Evolutionary conservation across 2,329 filamentous ascomycete species (phyloP).

Genomic region (Aciculosporium take): DNA sequence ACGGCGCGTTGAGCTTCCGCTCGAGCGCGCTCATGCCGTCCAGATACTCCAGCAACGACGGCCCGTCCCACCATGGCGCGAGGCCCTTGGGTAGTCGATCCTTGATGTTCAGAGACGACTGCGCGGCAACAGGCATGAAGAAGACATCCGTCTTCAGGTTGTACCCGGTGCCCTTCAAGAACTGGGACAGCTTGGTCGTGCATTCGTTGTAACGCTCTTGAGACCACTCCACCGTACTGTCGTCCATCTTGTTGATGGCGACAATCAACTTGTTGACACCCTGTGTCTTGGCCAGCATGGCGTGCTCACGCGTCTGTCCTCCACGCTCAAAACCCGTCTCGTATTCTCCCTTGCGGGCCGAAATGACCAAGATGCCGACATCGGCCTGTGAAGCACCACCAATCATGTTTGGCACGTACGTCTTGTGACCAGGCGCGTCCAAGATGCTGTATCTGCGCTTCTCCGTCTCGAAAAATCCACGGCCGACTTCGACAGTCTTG

Average conservation of each 20-base stretch:
- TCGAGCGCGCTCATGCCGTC: conserved; percentile 85
- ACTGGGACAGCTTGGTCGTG: conserved; percentile 70
- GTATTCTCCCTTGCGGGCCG: conserved; percentile 93
- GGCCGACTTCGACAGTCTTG: conserved; percentile 94
- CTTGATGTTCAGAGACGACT: conserved; percentile 77
- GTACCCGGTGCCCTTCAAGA: conserved; percentile 86
- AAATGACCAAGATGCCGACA: conserved; percentile 90
- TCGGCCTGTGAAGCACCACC: conserved; percentile 87
- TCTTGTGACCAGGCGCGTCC: conserved; percentile 95
- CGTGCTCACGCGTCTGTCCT: conserved; percentile 93
- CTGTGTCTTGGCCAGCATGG: conserved; percentile 93
- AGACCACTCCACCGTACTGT: conserved; percentile 90
- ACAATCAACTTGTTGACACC: conserved; percentile 95
- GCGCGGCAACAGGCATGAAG: conserved; percentile 93
- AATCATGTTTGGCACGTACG: conserved; percentile 96
- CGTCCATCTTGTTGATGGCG: conserved; percentile 99
- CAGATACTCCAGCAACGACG: conserved; percentile 88
- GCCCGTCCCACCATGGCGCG: conserved; percentile 74
- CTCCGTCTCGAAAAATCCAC: conserved; percentile 93
- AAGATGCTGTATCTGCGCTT: conserved; percentile 93
- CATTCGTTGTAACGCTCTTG: conserved; percentile 89
- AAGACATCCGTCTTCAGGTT: conserved; percentile 85
- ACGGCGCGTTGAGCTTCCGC: conserved; percentile 90
- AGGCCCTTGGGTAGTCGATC: conserved; percentile 64
- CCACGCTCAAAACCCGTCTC: conserved; percentile 96